Percentiles rank a stretch among this genome's conserved stretches.
phyloP scores from a whole-genome alignment of 2,329 filamentous ascomycete genomes.

The Fusarium ramigenum region DNA sequence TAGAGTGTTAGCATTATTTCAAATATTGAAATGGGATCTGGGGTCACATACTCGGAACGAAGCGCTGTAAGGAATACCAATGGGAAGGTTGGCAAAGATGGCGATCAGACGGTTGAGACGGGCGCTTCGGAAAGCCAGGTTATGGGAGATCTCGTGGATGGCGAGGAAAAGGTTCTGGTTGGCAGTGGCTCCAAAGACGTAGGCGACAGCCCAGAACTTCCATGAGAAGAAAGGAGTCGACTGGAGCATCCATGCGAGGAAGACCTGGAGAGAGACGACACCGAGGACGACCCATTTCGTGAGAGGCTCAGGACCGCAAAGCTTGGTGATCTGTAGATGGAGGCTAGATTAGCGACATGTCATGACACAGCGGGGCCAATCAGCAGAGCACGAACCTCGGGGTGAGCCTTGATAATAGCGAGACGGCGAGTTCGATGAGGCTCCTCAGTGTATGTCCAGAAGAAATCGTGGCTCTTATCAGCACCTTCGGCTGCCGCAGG shows the following conservation, averaged over 20 bases:
- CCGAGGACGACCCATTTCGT: constrained; percentile 91
- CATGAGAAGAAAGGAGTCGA: constrained; percentile 83
- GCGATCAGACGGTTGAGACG: constrained; percentile 85
- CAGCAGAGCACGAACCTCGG: constrained; percentile 70
- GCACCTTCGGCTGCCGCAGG: constrained; percentile 9
- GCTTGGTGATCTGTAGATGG: constrained; percentile 80
- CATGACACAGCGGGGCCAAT: background rate
- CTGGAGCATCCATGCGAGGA: constrained; percentile 79
- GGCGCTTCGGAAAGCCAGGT: constrained; percentile 87
- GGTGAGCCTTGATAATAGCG: constrained; percentile 97
- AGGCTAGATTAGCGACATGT: constrained; percentile 10
- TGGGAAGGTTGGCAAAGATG: constrained; percentile 94
- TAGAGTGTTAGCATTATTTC: constrained; percentile 32
- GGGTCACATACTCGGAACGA: constrained; percentile 81
- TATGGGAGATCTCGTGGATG: constrained; percentile 99
- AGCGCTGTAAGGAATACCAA: constrained; percentile 94
- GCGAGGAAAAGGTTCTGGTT: constrained; percentile 99
- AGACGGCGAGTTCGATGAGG: constrained; percentile 90
- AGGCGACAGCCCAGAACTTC: constrained; percentile 86
- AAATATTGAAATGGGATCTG: background rate
- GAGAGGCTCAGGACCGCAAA: constrained; percentile 94
- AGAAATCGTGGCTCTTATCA: constrained; percentile 69
- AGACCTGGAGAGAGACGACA: constrained; percentile 84
- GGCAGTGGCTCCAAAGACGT: constrained; percentile 90
- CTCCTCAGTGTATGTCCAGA: constrained; percentile 99